Evolutionary conservation across 257 asterid species (phyloP).

Genomic region (Capsicum chinense): DNA sequence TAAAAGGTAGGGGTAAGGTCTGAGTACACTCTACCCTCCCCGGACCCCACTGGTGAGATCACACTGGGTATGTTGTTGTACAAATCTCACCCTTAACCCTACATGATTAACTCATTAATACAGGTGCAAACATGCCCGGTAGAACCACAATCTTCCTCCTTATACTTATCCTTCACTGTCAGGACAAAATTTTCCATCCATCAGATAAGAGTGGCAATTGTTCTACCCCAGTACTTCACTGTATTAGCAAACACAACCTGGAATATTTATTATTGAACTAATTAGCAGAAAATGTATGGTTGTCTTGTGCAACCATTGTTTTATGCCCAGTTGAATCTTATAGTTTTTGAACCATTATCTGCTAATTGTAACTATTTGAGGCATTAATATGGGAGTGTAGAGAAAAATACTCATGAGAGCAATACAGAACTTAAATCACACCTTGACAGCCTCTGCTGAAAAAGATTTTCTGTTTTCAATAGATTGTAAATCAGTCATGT

Average conservation of each 20-base stretch:
- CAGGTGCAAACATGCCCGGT: background rate
- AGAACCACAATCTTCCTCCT: background rate
- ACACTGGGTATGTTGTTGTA: background rate
- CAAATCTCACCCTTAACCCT: constrained; percentile 14
- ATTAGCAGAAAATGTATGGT: constrained; percentile 2
- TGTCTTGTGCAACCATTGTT: background rate
- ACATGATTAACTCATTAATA: background rate
- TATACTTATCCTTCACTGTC: background rate
- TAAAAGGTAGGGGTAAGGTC: background rate
- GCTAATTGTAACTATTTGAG: background rate
- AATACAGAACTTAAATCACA: constrained; percentile 34
- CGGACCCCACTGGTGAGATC: background rate
- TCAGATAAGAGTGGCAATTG: background rate
- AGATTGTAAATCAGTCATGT: constrained; percentile 52
- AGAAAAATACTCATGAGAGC: constrained; percentile 17
- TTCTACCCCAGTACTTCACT: background rate
- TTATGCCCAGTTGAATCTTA: constrained; percentile 2
- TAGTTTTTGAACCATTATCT: background rate
- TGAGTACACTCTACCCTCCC: background rate
- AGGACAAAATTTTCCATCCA: background rate
- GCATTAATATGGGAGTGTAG: background rate
- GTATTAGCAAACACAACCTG: background rate
- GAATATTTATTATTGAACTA: background rate
- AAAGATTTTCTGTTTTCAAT: constrained; percentile 58
- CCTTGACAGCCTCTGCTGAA: constrained; percentile 65